phyloP scores from a whole-genome alignment of 2,329 filamentous ascomycete species.

The Pezicula radicicola region DNA sequence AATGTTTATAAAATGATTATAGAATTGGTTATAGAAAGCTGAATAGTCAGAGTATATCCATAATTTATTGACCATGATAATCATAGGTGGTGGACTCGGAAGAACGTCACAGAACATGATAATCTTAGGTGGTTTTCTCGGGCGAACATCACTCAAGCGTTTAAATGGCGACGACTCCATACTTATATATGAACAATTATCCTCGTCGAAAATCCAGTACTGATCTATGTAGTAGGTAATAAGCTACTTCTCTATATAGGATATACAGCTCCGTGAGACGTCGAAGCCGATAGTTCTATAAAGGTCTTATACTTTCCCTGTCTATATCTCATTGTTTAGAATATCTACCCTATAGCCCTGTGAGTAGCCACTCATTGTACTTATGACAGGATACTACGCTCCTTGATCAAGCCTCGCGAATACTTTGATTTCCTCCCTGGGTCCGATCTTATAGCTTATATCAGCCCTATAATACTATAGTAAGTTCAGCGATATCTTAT shows the following conservation, averaged over 20 bases:
- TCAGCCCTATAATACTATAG: not conserved
- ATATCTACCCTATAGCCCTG: conserved; percentile 1
- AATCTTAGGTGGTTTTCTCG: no score
- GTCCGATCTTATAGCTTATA: conserved; percentile 6
- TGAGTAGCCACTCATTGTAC: conserved; percentile 7
- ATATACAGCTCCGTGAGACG: conserved; percentile 6
- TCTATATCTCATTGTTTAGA: conserved; percentile 7
- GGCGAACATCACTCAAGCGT: no score
- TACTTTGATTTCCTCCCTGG: conserved; percentile 3
- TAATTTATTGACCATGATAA: conserved; percentile 5
- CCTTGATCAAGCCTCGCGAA: conserved; percentile 6
- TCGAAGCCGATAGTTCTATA: conserved; percentile 6
- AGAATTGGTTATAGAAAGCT: conserved; percentile 7
- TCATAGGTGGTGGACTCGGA: conserved; percentile 5
- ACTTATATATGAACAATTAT: conserved; percentile 4
- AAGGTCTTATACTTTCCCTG: conserved; percentile 6
- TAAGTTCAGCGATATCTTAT: conserved; percentile 4
- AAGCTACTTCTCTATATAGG: conserved; percentile 5
- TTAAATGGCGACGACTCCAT: conserved; percentile 3
- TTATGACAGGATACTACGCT: conserved; percentile 5
- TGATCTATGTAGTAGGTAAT: conserved; percentile 7
- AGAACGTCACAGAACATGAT: conserved; percentile 7
- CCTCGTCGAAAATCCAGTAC: conserved; percentile 8
- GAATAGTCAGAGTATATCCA: conserved; percentile 6
- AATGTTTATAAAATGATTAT: conserved; percentile 5